A percentile compares a stretch with the other conserved stretches of the same genome.
Evolutionary conservation across 169 alveolate species (phyloP).

Genomic region (Plasmodium cynomolgi): DNA sequence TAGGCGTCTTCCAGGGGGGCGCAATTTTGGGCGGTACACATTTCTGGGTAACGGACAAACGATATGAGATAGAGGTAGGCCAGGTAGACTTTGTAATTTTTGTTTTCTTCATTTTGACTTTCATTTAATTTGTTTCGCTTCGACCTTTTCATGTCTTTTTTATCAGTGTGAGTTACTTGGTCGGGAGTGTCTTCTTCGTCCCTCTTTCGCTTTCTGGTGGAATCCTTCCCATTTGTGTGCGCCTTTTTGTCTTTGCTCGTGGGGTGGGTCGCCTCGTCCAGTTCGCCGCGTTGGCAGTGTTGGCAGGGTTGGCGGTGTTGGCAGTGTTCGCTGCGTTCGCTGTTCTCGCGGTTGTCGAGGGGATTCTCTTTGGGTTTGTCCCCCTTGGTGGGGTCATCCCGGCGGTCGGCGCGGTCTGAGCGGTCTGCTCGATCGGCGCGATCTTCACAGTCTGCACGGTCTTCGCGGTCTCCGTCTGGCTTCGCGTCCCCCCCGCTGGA

Average conservation of each 20-base stretch:
- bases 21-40: not conserved
- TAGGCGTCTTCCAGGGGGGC: constrained; percentile 28
- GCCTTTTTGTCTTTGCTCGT: not conserved
- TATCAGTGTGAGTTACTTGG: not conserved
- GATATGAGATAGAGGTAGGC: constrained; percentile 25
- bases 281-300: too few relatives aligned
- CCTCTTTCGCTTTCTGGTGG: not conserved
- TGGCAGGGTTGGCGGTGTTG: too few relatives aligned
- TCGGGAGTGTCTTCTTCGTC: not conserved
- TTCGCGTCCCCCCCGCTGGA: not conserved
- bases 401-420: not conserved
- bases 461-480: not conserved
- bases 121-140: not conserved
- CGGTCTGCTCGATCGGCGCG: not conserved
- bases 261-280: not conserved
- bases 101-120: not conserved
- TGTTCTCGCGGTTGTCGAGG: not conserved
- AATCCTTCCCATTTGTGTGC: not conserved
- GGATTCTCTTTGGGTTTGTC: too few relatives aligned
- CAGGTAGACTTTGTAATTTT: constrained; percentile 17
- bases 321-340: too few relatives aligned
- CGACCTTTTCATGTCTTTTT: not conserved
- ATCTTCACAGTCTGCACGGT: too few relatives aligned
- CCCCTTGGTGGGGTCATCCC: not conserved
- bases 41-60: constrained; percentile 46